These are phyloP conservation scores for Tulasnella sp. DNA, from an alignment of 768 basidiomycete genomes.

Conservation along the genomic window DNA sequence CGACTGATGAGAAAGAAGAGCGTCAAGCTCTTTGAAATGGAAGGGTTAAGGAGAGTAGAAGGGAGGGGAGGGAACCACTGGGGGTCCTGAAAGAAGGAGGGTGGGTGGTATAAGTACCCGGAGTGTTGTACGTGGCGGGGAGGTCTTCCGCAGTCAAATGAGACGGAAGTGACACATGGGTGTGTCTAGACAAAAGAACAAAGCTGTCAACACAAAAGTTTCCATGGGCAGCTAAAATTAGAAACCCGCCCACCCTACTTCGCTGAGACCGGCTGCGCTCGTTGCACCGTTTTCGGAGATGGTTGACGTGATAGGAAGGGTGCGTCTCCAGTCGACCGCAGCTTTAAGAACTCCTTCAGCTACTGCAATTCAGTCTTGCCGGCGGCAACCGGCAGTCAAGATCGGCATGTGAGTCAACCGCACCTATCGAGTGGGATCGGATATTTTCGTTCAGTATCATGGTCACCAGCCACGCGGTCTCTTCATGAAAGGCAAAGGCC, in stretches of 20 bases:
- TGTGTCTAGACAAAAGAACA: background rate
- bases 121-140: background rate
- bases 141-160: background rate
- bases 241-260: background rate
- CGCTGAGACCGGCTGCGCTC: background rate
- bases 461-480: background rate
- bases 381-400: background rate
- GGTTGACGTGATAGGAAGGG: background rate
- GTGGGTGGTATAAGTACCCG: background rate
- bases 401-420: background rate
- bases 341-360: background rate
- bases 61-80: constrained; percentile 14
- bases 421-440: background rate
- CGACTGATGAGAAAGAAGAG: constrained; percentile 8
- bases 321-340: background rate
- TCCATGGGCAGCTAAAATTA: constrained; percentile 15
- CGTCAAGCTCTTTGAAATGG: constrained; percentile 11
- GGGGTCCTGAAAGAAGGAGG: background rate
- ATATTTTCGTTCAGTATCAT: background rate
- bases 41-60: constrained; percentile 1
- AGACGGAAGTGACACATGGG: background rate
- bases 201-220: constrained; percentile 10
- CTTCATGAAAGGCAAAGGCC: background rate
- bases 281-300: background rate
- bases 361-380: background rate